Base-by-base conservation (phyloP, 2,329 filamentous ascomycete species). In the Aspergillus awamori region DNA sequence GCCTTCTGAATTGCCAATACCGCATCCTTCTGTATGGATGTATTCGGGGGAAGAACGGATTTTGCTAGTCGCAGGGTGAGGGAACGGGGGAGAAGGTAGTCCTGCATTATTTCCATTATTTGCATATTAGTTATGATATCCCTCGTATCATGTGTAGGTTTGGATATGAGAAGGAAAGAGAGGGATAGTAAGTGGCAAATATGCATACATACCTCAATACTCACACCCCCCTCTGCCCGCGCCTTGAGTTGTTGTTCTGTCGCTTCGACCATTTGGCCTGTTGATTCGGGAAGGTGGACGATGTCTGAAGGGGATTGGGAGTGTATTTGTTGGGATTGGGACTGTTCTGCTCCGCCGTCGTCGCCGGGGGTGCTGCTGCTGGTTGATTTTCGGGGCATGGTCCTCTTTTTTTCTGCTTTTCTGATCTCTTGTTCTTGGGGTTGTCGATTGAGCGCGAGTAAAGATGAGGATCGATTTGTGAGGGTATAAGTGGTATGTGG, bases 21-120 rank as follows among this genome's bases (percentile, higher is more conserved):
- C 10, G 87, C 87, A 76, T 89, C 87, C 74, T 87, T 88, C 68
- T 87, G 84, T 43, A 89, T 86, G 52, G 84, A 83, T 15, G 86
- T 89, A 72, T 89, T 88, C 4, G 87, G 80, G 1, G 87, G 86
- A 3, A 89, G 79, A 6, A 87, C 85, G 59, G 86, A 84, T 74
- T 88, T 88, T 11, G 86, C 85, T 20, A 89, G 82, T 26, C 86
- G 82, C 58, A 84, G 81, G 26, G 87, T 83, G 71, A 88, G 82
- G 5, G 85, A 85, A 63, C 86, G 86, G 17, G 87, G 87, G 43
- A 89, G 82, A 59, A 84, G 84, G 63, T 87, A 84, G 66, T 89
- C 86, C 84, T 86, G 20, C 20, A 36, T 30, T 30, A 30, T 58
- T 55, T 55, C 43, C 24, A n/a, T 39, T 3, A 15, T 45, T 45